Percentiles rank a stretch among this genome's conserved stretches.
These are phyloP conservation scores for Rubroboletus pulcherrimus DNA, from an alignment of 768 basidiomycete genomes.

Conservation along the genomic window DNA sequence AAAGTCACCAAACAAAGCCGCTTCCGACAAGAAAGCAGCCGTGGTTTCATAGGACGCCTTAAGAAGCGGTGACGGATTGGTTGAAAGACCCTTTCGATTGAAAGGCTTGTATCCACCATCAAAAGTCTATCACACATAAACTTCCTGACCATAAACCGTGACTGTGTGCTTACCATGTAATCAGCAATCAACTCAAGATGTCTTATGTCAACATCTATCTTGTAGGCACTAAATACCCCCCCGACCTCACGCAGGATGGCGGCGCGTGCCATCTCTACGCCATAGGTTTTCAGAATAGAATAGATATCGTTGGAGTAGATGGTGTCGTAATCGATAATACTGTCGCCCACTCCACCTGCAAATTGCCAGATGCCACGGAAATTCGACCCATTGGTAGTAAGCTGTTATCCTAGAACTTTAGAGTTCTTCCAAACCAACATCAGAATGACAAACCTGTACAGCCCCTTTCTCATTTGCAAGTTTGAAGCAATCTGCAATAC, in stretches of 20 bases:
- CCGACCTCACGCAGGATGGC: constrained; percentile 90
- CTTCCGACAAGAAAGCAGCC: constrained; percentile 88
- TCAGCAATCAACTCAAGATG: constrained; percentile 97
- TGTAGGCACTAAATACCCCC: constrained; percentile 91
- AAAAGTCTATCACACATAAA: constrained; percentile 65
- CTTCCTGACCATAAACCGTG: neutral
- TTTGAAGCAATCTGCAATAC: constrained; percentile 85
- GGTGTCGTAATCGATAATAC: constrained; percentile 69
- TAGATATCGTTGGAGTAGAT: constrained; percentile 96
- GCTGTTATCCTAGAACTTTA: constrained; percentile 37
- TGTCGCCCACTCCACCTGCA: constrained; percentile 47
- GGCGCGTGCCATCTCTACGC: constrained; percentile 93
- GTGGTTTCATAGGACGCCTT: constrained; percentile 99
- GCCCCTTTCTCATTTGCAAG: constrained; percentile 47
- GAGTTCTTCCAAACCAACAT: neutral
- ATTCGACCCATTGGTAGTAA: constrained; percentile 92
- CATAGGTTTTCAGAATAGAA: constrained; percentile 86
- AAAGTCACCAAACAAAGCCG: constrained; percentile 92
- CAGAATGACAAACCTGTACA: constrained; percentile 38
- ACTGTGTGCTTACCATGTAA: constrained; percentile 77
- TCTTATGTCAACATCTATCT: constrained; percentile 89
- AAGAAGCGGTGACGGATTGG: constrained; percentile 90
- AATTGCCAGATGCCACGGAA: constrained; percentile 86
- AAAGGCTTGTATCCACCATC: constrained; percentile 98
- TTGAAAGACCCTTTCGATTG: constrained; percentile 91